Conservation (phyloP, 2,329 filamentous ascomycete species). For the Macrophomina tecta region DNA sequence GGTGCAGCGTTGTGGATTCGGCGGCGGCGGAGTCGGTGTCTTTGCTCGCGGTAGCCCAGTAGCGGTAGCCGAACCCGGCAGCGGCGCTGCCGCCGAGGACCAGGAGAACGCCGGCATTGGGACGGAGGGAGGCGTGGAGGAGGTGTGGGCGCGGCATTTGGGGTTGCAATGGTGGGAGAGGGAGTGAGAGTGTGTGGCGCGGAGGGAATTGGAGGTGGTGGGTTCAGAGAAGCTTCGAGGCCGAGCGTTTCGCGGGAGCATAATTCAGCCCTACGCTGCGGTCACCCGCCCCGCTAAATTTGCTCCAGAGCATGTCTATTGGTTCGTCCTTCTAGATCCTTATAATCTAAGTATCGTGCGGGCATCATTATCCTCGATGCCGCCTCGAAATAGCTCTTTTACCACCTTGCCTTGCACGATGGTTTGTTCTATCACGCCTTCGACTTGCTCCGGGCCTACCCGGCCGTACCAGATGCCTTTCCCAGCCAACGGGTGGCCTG, state of each 20-base stretch:
- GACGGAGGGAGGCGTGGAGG: conserved; percentile 34
- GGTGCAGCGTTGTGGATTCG: conserved; percentile 56
- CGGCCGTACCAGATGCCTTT: conserved; percentile 83
- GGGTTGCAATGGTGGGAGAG: neutral
- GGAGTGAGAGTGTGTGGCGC: neutral
- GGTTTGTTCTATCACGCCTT: conserved; percentile 76
- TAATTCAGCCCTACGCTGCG: conserved; percentile 16
- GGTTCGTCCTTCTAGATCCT: neutral
- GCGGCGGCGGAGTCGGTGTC: neutral
- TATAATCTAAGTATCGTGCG: conserved; percentile 17
- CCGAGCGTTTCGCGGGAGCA: conserved; percentile 13
- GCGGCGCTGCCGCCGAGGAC: conserved; percentile 42
- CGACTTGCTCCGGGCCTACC: conserved; percentile 75
- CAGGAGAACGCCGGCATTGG: conserved; percentile 39
- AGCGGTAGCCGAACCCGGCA: conserved; percentile 44
- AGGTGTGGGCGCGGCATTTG: conserved; percentile 25
- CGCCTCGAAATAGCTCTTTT: conserved; percentile 73
- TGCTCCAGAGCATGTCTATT: conserved; percentile 3
- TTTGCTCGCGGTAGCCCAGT: conserved; percentile 31
- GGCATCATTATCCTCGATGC: conserved; percentile 55
- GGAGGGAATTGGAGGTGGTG: neutral
- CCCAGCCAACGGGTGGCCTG: conserved; percentile 66
- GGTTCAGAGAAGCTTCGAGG: conserved; percentile 18
- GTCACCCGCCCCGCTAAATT: neutral
- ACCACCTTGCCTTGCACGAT: conserved; percentile 71